Evolutionary conservation across 495 filamentous ascomycete species (phyloP).

Genomic region (Aspergillus haitiensis): DNA sequence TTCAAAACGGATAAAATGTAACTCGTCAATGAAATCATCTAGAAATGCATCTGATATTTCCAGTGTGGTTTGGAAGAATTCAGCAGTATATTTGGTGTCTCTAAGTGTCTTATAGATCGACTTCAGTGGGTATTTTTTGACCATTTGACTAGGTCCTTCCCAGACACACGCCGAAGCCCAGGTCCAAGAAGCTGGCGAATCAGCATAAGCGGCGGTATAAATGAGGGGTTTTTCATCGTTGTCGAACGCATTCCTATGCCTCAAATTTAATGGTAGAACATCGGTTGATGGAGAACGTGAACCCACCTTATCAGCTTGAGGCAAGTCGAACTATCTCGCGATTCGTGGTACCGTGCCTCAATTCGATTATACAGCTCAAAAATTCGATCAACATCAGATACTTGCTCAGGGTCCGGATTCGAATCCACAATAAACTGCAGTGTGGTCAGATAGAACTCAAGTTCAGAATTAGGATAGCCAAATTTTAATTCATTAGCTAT

Average conservation of each 20-base stretch:
- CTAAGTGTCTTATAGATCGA: conserved; percentile 10
- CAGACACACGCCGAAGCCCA: conserved; percentile 11
- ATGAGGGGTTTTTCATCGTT: not conserved
- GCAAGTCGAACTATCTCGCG: not conserved
- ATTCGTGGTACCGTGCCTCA: conserved; percentile 13
- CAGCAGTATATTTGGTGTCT: conserved; percentile 13
- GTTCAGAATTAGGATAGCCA: conserved; percentile 16
- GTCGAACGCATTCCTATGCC: conserved; percentile 8
- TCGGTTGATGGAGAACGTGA: not conserved
- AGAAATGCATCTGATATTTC: conserved; percentile 20
- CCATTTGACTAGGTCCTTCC: conserved; percentile 22
- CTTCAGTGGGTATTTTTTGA: conserved; percentile 10
- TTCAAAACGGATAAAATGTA: conserved; percentile 15
- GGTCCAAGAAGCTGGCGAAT: conserved; percentile 11
- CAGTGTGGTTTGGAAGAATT: conserved; percentile 26
- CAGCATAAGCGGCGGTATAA: not conserved
- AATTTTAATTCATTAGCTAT: conserved; percentile 14
- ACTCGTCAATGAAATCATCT: conserved; percentile 23
- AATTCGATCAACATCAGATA: conserved; percentile 9
- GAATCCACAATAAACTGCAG: conserved; percentile 8
- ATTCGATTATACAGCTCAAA: conserved; percentile 22
- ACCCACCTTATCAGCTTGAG: conserved; percentile 11
- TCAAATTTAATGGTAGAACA: not conserved
- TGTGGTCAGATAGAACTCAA: conserved; percentile 18
- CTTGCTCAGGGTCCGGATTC: not conserved